Evolutionary conservation across 2,329 filamentous ascomycete species (phyloP), one percentile per base, ranked within the genome.

Genomic region (Aspergillus pseudoglaucus): DNA sequence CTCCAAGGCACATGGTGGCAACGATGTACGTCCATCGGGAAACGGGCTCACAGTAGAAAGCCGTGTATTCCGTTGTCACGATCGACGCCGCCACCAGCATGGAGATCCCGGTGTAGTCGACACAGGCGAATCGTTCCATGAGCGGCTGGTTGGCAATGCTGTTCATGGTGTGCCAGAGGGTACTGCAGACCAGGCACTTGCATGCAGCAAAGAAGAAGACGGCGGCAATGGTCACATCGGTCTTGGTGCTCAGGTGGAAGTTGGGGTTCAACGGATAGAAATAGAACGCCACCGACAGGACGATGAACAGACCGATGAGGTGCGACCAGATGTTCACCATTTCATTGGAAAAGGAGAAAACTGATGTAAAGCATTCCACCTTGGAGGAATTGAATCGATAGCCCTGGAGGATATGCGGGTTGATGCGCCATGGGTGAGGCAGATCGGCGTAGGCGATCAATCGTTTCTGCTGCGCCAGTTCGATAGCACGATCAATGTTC

Each of bases 141-240:
- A 95, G 81, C 17, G 83, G 82, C 61, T 95, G 84, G 57, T 95
- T 88, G 15, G 91, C 90, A 47, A 97, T 94, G 59, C 88, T 89
- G 73, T 91, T 95, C 90, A 98, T 97, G 22, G 93, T 96, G 73
- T 98, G 93, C 93, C 93, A 98, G 63, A 97, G 83, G 54, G 86
- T 91, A 53, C 87, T 94, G 82, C 93, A 98, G 64, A 91, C 83
- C 47, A 98, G 81, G 62, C 91, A 97, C 69, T 97, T 90, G 75
- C 85, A 90, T 41, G 93, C 93, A 42, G 91, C 93, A 63, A 95
- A 88, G 75, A 98, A 96, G 78, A 98, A 98, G 56, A 94, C 80
- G 18, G 87, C 90, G 0, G 91, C 90, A 53, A 98, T 90, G 62
- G 93, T 80, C 50, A 97, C 82, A 65, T 98, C 93, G 43, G 87